These are phyloP conservation scores for Meyerozyma smithsonii DNA, from an alignment of 1,139 yeast species.

Conservation along the genomic window DNA sequence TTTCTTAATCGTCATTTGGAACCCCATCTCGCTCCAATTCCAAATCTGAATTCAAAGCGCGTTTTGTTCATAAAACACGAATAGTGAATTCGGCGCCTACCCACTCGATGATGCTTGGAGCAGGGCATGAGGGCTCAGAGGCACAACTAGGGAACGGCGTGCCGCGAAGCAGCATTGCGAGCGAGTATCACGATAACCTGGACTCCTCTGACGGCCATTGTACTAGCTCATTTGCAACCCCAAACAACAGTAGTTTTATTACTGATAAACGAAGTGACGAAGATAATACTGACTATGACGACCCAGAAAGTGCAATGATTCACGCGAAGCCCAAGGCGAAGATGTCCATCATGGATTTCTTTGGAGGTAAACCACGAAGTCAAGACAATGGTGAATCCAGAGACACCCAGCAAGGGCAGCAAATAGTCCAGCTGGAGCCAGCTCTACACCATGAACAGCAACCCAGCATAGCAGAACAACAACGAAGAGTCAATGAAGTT, in stretches of 20 bases:
- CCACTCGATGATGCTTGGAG: neutral
- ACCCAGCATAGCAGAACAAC: neutral
- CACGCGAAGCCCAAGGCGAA: neutral
- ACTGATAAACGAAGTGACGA: constrained; percentile 1
- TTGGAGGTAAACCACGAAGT: neutral
- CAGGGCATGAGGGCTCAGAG: constrained; percentile 1
- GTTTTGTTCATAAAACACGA: neutral
- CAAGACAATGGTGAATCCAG: too few relatives aligned
- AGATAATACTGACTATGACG: neutral
- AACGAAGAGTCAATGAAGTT: neutral
- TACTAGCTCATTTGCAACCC: neutral
- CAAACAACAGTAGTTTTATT: neutral
- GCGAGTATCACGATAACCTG: neutral
- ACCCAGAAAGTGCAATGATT: neutral
- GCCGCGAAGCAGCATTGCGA: neutral
- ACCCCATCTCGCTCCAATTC: constrained; percentile 1
- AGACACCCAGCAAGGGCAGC: too few relatives aligned
- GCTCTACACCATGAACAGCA: neutral
- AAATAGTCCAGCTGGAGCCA: neutral
- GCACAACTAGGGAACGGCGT: neutral
- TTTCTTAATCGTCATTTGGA: constrained; percentile 1
- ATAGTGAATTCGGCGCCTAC: neutral
- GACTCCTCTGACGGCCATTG: neutral
- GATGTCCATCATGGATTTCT: neutral
- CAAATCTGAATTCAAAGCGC: neutral